Conservation (phyloP, 768 basidiomycete species). For the Agaricus blazei region DNA sequence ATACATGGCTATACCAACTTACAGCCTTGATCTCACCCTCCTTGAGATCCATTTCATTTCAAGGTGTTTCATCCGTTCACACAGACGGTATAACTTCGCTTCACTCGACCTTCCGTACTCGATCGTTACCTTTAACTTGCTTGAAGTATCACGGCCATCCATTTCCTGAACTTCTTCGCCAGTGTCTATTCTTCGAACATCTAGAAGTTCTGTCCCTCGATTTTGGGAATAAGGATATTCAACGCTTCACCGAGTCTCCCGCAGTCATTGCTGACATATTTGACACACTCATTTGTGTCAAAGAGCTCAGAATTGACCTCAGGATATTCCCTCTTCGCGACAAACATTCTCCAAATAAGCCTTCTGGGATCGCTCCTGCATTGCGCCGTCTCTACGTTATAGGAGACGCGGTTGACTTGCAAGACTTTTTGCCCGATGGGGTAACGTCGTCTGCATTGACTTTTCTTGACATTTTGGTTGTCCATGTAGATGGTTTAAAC, state of each 20-base stretch:
- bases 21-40: background rate
- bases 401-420: background rate
- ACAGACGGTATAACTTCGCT: background rate
- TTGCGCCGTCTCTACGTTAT: background rate
- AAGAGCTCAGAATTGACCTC: conserved; percentile 1
- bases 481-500: background rate
- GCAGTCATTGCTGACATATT: background rate
- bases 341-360: background rate
- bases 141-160: background rate
- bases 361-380: background rate
- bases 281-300: background rate
- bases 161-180: background rate
- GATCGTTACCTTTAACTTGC: background rate
- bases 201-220: background rate
- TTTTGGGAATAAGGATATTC: no score
- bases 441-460: background rate
- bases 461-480: background rate
- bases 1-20: background rate
- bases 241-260: background rate
- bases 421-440: background rate
- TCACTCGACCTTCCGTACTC: background rate
- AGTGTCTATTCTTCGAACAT: background rate
- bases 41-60: background rate
- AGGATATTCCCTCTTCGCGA: background rate
- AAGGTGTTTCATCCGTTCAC: background rate